Evolutionary conservation across 441 rosid genomes (phyloP), one percentile per base, ranked within the genome.

Genomic region (Adansonia grandidieri): DNA sequence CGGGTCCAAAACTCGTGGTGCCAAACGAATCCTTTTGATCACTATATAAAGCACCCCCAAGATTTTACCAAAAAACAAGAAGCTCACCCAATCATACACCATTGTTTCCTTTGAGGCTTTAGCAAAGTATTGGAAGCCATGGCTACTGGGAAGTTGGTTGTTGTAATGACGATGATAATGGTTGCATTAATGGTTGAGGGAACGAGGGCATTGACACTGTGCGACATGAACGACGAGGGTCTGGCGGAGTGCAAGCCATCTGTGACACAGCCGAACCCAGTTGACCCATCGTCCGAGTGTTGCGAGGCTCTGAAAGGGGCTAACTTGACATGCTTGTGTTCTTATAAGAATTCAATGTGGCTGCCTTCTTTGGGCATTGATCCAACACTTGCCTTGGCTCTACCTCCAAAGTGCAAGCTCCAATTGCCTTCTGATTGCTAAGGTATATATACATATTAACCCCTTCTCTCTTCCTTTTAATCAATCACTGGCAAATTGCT

Each of bases 331-430:
- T 90, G 94, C 79, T 81, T 90, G 5, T 90, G 94, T 62, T 84
- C 85, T 28, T 89, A 89, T n/a, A 85, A 72, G 79, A 84, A 81
- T 15, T 87, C 91, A 0, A 14, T 77, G 3, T 1, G 80, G 82
- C 73, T 89, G 75, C 88, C 90, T 40, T 20, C 87, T 56, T 75
- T 89, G 6, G 91, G 91, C 47, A 90, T 90, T 77, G 91, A 90
- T 82, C 89, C 91, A 40, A 78, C 57, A 17, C 92, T 89, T 51
- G 92, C 92, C 19, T 14, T 85, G 86, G 85, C 72, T 9, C 81
- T 89, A 67, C 89, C 90, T 58, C n/a, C 84, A 17, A 85, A 90
- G 71, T 90, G 92, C 80, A 78, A 77, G 8, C 68, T 86, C 48
- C 48, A 15, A 53, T 1, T 72, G 63, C 51, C 76, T 17, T 8